Evolutionary conservation across 345 rosid species (phyloP).

Genomic region (Durio zibethinus): DNA sequence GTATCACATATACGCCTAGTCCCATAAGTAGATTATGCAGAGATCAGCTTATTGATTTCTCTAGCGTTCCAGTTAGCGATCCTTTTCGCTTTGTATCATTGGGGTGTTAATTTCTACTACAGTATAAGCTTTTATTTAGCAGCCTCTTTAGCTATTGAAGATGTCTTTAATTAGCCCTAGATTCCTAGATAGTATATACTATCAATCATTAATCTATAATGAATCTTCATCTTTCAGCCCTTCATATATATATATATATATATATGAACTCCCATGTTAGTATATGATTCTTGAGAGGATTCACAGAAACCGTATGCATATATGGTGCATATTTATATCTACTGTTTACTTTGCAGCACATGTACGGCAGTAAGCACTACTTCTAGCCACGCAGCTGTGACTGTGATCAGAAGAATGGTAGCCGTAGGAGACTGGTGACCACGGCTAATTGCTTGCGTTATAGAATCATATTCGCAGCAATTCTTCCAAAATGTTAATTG

Average conservation of each 20-base stretch:
- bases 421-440: background rate
- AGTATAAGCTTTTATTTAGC: background rate
- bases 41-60: conserved; percentile 6
- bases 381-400: background rate
- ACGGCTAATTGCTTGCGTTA: background rate
- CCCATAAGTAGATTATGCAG: background rate
- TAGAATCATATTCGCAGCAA: too few species aligned
- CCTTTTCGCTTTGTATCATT: background rate
- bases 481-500: too few species aligned
- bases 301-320: background rate
- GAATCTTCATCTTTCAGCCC: background rate
- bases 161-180: background rate
- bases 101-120: background rate
- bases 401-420: background rate
- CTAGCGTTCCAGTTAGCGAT: background rate
- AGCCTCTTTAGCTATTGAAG: background rate
- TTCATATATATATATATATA: background rate
- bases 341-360: background rate
- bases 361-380: too few species aligned
- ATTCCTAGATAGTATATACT: background rate
- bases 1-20: background rate
- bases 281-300: background rate
- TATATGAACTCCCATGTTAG: background rate
- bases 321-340: background rate
- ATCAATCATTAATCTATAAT: background rate